Evolutionary conservation across 2,329 filamentous ascomycete genomes (phyloP), one percentile per base, ranked within the genome.

Genomic region (Cercospora sojina): DNA sequence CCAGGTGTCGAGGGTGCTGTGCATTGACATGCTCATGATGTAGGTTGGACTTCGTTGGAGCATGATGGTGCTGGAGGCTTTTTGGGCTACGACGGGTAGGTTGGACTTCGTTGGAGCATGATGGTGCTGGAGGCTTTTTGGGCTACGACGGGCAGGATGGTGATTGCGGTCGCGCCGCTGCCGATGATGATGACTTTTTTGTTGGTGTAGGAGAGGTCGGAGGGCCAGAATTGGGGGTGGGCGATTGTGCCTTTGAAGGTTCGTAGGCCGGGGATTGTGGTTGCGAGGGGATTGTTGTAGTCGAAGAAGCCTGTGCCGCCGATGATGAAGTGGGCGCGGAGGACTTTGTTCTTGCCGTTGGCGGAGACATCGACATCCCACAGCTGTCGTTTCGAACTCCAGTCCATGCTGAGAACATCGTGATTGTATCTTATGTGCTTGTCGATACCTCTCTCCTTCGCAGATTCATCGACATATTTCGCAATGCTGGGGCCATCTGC

Each of bases 151-250:
- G 92, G 92, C 3, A 95, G 76, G 1, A 96, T 82, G 0, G 91
- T 95, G 53, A 94, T 79, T 4, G 91, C 89, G 0, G 92, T 95
- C 2, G 92, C 91, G 5, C 92, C 92, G 18, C 86, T 89, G 9
- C 91, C 91, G 67, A 95, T 86, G 65, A 94, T 82, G 41, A 91
- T 84, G 18, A 94, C 81, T 55, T 86, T 85, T 77, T 92, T 91
- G 75, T 82, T 82, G 3, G 81, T 78, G 74, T 89, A 89, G 71
- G 91, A 84, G 27, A 90, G 79, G 55, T 87, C 83, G 62, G 88
- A 80, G 0, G 90, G 89, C 91, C 91, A 93, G 78, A 90, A 91
- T 72, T 92, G 90, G 0, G 90, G 89, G 66, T 91, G 89, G 0
- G 90, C 80, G 5, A 87, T 78, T 35, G 81, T 76, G 27, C 90